Conservation (phyloP, 805 yeast species). For the Candida tibetensis region DNA sequence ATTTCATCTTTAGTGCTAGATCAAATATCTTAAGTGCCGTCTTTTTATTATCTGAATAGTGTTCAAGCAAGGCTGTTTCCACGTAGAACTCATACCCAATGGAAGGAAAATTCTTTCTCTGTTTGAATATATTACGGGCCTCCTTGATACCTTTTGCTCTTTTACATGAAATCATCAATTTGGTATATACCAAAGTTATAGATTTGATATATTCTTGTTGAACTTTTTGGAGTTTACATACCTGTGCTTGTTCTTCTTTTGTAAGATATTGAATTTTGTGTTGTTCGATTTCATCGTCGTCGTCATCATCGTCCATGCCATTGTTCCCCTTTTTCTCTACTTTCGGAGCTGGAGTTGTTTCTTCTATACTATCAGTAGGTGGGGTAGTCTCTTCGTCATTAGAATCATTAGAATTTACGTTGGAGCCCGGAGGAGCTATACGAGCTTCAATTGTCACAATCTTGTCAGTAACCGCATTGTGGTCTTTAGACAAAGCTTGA, state of each 20-base stretch:
- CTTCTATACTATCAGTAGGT: not conserved
- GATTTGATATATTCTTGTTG: slow-evolving; percentile 27
- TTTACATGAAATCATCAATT: slow-evolving; percentile 68
- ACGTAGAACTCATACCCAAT: slow-evolving; percentile 75
- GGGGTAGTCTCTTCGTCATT: slow-evolving; percentile 10
- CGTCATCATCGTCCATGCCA: slow-evolving; percentile 8
- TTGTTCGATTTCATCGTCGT: slow-evolving; percentile 15
- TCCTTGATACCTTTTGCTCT: slow-evolving; percentile 66
- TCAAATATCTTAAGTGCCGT: slow-evolving; percentile 78
- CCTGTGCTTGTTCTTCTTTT: slow-evolving; percentile 9
- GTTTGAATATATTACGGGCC: slow-evolving; percentile 69
- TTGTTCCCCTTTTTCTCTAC: slow-evolving; percentile 1
- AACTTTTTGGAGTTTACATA: slow-evolving; percentile 19
- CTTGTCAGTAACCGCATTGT: slow-evolving; percentile 23
- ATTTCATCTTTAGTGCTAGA: slow-evolving; percentile 57
- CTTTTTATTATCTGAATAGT: slow-evolving; percentile 59
- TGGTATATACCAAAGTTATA: slow-evolving; percentile 65
- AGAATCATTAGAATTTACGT: slow-evolving; percentile 11
- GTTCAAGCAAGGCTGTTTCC: slow-evolving; percentile 81
- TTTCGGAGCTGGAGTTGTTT: not conserved
- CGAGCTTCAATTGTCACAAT: slow-evolving; percentile 20
- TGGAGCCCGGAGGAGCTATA: slow-evolving; percentile 11
- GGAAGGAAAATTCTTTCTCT: slow-evolving; percentile 53
- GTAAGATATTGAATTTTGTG: slow-evolving; percentile 15
- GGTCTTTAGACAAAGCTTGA: slow-evolving; percentile 39